Evolutionary conservation across 2,329 filamentous ascomycete genomes (phyloP), one percentile per base, ranked within the genome.

Genomic region (Madurella fahalii): DNA sequence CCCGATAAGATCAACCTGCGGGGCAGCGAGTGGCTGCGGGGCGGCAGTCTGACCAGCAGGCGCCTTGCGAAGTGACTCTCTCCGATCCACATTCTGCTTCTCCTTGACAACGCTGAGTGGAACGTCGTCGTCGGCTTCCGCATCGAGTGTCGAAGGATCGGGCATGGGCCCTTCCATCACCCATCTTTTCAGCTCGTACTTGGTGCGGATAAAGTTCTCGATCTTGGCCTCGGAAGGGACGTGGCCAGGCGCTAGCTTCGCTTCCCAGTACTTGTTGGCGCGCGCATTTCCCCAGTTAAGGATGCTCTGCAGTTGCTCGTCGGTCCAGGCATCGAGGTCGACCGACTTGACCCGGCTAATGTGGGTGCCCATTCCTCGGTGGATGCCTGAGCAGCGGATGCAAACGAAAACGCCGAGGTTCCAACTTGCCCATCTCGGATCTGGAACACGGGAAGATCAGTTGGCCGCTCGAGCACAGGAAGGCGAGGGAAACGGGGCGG

Each of bases 221-320:
- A 99, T 97, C 80, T 99, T 99, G 63, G 89, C 83, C 76, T 99
- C 95, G 18, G 93, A 96, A 1, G 94, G 94, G 45, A 93, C 84
- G 72, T 99, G 94, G 56, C 92, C 92, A 13, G 87, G 76, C 2
- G 93, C 91, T 67, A 99, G 76, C 75, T 97, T 99, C 59, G 89
- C 84, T 74, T 99, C 95, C 93, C 93, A 99, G 72, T 97, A 96
- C 78, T 95, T 97, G 77, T 99, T 99, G 53, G 94, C 94, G 71
- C 92, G 86, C 53, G 87, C 83, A 71, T 99, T 99, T 57, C 94
- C 94, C 95, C 94, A 99, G 77, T 83, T 90, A 60, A 99, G 72
- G 62, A 99, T 86, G 72, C 90, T 96, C 72, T 94, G 87, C 57
- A 97, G 78, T 76, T 99, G 94, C 72, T 99, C 94, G 71, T 99